Evolutionary conservation across 2,329 filamentous ascomycete species (phyloP), one percentile per base, ranked within the genome.

Genomic region (Penicillium sclerotigenum): DNA sequence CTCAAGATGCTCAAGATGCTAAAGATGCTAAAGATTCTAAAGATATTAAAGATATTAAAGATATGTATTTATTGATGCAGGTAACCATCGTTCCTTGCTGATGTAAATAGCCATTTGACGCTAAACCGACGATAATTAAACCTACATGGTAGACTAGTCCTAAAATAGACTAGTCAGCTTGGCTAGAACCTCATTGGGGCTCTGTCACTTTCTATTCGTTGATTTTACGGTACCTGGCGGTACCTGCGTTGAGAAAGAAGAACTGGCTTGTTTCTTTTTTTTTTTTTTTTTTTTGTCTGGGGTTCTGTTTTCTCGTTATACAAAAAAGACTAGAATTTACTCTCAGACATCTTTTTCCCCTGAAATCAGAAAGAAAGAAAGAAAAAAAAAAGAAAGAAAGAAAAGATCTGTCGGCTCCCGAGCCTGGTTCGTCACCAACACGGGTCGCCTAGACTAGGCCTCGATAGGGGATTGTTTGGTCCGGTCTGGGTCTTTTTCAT

Each of bases 391-490:
- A 6, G 4, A 9, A 22, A 22, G 38, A 48, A 34, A 10, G 40
- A 54, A 47, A 33, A 14, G 7, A 51, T 45, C 48, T 51, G 48
- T 26, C 48, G 28, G 48, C 6, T 28, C 26, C 37, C 51, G 51
- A 52, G 52, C 28, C 31, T 47, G 56, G 52, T 62, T 64, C 55
- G 56, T 59, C 56, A 60, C 56, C 47, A 53, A 59, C 61, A 48
- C 62, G 62, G 63, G 61, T 65, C 63, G 59, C 58, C 52, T 61
- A 45, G 61, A 58, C 60, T 61, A 60, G 55, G 54, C 59, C 57
- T 65, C 54, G 55, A 60, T 65, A 63, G 60, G 63, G 59, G 63
- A 60, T 52, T 47, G 52, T 53, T 55, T 58, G 55, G 59, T 57
- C 49, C 58, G 45, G 52, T 58, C 59, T 65, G 57, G 61, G 50